Percentiles rank a stretch among this genome's conserved stretches.
Conservation (phyloP, 768 basidiomycete genomes). For the Pisolithus albus region DNA sequence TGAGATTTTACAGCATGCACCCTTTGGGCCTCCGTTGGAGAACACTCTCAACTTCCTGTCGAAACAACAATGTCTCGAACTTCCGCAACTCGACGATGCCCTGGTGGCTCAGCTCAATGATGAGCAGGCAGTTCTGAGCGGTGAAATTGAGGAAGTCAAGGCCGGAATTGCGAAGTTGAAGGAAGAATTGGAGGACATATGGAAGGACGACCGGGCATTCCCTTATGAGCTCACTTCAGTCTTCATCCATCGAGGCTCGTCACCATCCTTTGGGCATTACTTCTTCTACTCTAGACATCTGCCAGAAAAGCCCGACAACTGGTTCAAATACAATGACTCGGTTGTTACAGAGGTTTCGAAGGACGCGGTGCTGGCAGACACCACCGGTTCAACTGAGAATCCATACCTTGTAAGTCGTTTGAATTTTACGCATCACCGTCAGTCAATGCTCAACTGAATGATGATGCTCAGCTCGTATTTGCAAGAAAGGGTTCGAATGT, state of each 20-base stretch:
- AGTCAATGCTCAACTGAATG: not conserved
- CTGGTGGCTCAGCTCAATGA: slow-evolving; percentile 43
- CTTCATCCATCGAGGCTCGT: slow-evolving; percentile 89
- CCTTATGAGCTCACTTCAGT: slow-evolving; percentile 92
- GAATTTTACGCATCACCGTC: slow-evolving; percentile 2
- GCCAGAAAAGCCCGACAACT: slow-evolving; percentile 70
- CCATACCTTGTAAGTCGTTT: slow-evolving; percentile 68
- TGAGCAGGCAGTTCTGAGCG: slow-evolving; percentile 47
- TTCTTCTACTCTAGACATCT: slow-evolving; percentile 92
- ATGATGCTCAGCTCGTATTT: slow-evolving; percentile 61
- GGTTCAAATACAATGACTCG: slow-evolving; percentile 98
- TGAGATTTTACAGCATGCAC: slow-evolving; percentile 42
- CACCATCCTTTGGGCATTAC: slow-evolving; percentile 87
- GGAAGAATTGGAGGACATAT: slow-evolving; percentile 62
- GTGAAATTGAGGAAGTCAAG: slow-evolving; percentile 54
- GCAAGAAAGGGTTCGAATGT: slow-evolving; percentile 72
- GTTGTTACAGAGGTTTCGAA: slow-evolving; percentile 70
- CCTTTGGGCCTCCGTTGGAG: slow-evolving; percentile 51
- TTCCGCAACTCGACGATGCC: slow-evolving; percentile 56
- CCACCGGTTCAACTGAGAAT: slow-evolving; percentile 86
- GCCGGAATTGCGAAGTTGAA: slow-evolving; percentile 49
- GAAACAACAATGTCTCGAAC: slow-evolving; percentile 35
- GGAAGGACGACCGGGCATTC: slow-evolving; percentile 58
- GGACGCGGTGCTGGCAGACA: slow-evolving; percentile 82
- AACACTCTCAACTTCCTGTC: slow-evolving; percentile 52